These are phyloP conservation scores for Penicillium sp. DNA, from an alignment of 2,329 filamentous ascomycete species.

Conservation along the genomic window DNA sequence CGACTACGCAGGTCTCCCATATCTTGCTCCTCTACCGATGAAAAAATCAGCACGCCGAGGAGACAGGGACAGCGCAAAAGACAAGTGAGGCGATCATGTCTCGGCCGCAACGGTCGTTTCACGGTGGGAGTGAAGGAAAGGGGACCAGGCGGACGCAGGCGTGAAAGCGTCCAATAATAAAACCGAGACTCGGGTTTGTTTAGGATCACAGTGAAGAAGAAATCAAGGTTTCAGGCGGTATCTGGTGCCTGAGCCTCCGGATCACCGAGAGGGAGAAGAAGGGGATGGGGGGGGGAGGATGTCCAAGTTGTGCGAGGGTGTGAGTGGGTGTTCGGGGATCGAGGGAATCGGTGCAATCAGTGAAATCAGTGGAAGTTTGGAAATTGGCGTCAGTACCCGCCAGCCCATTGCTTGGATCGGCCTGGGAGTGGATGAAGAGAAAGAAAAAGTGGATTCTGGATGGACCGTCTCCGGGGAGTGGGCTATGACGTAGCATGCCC, in stretches of 20 bases:
- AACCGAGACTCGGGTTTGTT: constrained; percentile 7
- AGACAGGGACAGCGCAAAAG: constrained; percentile 31
- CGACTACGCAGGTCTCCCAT: constrained; percentile 39
- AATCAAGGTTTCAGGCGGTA: constrained; percentile 18
- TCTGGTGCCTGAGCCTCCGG: constrained; percentile 2
- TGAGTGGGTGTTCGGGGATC: constrained; percentile 10
- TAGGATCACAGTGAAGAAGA: constrained; percentile 9
- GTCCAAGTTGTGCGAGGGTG: constrained; percentile 1
- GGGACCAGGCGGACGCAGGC: not conserved
- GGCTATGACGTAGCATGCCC: constrained; percentile 34
- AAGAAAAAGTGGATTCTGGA: constrained; percentile 21
- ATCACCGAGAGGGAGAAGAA: not conserved
- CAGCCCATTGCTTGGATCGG: constrained; percentile 23
- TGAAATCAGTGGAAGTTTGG: constrained; percentile 6
- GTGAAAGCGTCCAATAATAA: not conserved
- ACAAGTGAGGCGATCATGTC: constrained; percentile 34
- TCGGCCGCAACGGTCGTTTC: constrained; percentile 29
- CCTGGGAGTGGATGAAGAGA: constrained; percentile 20
- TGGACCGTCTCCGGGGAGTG: constrained; percentile 27
- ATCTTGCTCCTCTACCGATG: constrained; percentile 32
- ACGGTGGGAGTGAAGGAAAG: constrained; percentile 7
- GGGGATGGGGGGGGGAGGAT: not conserved
- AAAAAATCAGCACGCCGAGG: constrained; percentile 34
- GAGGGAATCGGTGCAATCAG: constrained; percentile 7
- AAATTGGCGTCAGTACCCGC: constrained; percentile 25